Evolutionary conservation across 495 filamentous ascomycete genomes (phyloP).

Genomic region (Annulohypoxylon bovei): DNA sequence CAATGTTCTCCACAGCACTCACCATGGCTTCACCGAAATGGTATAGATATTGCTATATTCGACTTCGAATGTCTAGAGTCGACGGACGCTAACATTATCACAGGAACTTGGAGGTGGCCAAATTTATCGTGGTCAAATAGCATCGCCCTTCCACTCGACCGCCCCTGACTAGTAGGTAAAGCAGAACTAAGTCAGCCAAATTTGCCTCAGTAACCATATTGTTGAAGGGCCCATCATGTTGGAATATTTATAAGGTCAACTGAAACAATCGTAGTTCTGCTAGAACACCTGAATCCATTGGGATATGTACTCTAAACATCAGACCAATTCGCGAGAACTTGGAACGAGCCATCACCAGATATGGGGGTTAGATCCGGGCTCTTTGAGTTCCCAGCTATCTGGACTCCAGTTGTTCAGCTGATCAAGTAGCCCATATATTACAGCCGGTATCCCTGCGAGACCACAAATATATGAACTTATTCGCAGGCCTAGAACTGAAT

Average conservation of each 20-base stretch:
- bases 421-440: background rate
- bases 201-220: background rate
- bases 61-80: background rate
- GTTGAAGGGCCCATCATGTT: background rate
- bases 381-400: background rate
- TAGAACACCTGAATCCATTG: background rate
- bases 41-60: background rate
- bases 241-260: background rate
- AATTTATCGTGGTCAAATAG: background rate
- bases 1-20: background rate
- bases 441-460: background rate
- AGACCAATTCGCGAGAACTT: background rate
- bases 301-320: background rate
- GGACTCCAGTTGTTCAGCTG: slow-evolving; percentile 1
- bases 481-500: slow-evolving; percentile 1
- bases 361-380: background rate
- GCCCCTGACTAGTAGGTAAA: background rate
- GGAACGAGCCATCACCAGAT: background rate
- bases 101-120: background rate
- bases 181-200: background rate
- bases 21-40: background rate
- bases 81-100: background rate
- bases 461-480: background rate
- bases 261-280: no score
- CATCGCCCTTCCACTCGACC: background rate